A percentile compares a stretch with the other conserved stretches of the same genome.
phyloP scores from a whole-genome alignment of 129 eudicot genomes.

The Pseudognaphalium luteoalbum region DNA sequence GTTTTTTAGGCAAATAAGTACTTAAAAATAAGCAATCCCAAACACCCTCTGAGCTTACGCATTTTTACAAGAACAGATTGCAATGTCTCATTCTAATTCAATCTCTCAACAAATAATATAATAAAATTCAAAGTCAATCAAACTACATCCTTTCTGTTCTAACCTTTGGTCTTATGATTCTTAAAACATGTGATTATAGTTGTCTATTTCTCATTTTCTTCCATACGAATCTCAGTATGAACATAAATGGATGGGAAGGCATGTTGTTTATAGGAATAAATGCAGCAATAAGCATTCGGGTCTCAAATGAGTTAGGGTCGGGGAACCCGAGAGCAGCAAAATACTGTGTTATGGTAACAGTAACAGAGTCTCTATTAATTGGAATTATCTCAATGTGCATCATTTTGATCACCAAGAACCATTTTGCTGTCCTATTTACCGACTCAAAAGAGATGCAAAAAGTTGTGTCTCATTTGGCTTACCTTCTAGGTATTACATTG shows the following conservation, averaged over 20 bases:
- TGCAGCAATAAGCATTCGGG: conserved; percentile 75
- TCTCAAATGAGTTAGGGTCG: conserved; percentile 74
- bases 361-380: conserved; percentile 55
- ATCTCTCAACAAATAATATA: too few relatives aligned
- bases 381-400: conserved; percentile 55
- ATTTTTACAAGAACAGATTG: too few relatives aligned
- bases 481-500: neutral
- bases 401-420: conserved; percentile 52
- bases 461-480: neutral
- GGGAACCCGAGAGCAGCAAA: conserved; percentile 35
- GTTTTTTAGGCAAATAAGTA: too few relatives aligned
- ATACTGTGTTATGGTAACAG: conserved; percentile 58
- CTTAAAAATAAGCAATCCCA: too few relatives aligned
- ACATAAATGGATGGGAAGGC: conserved; percentile 85
- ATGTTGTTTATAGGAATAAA: conserved; percentile 80
- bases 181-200: too few relatives aligned
- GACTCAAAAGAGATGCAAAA: neutral
- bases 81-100: too few relatives aligned
- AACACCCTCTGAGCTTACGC: too few relatives aligned
- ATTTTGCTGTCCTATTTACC: conserved; percentile 39
- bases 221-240: conserved; percentile 52
- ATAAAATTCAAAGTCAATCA: too few relatives aligned
- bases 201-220: too few relatives aligned
- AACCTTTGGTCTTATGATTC: too few relatives aligned
- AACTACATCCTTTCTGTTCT: too few relatives aligned